A percentile compares a stretch with the other conserved stretches of the same genome.
Conservation (phyloP, 1,284 basidiomycete species). For the Cerioporus squamosus region DNA sequence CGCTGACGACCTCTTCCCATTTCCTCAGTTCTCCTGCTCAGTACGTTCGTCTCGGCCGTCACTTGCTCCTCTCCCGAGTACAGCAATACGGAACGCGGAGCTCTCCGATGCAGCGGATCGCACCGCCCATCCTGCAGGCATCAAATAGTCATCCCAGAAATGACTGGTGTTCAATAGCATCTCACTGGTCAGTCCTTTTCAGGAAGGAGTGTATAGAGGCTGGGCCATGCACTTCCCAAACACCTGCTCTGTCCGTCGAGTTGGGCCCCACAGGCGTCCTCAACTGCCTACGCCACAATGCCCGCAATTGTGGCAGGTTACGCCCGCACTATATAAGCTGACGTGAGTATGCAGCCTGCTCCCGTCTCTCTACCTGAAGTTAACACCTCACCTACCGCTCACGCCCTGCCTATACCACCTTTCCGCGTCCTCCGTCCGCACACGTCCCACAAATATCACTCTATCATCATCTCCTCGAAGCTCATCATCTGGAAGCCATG, state of each 20-base stretch:
- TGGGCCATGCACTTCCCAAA: neutral
- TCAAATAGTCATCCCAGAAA: neutral
- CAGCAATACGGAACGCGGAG: too few species aligned
- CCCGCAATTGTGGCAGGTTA: neutral
- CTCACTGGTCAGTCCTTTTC: neutral
- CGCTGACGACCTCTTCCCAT: neutral
- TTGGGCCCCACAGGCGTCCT: conserved; percentile 5
- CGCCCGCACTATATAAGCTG: neutral
- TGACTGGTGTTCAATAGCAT: neutral
- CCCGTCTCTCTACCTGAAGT: neutral
- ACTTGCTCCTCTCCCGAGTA: too few species aligned
- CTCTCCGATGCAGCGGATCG: neutral
- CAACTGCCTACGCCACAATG: neutral
- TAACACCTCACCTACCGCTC: neutral
- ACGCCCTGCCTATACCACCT: neutral
- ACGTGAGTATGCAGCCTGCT: neutral
- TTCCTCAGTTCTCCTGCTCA: neutral
- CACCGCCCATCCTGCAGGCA: neutral
- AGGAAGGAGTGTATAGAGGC: neutral
- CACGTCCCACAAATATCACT: too few species aligned
- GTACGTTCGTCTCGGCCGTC: neutral
- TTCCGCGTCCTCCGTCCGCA: neutral
- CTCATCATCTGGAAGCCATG: neutral
- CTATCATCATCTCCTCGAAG: too few species aligned
- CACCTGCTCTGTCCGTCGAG: conserved; percentile 7